phyloP scores from a whole-genome alignment of 148 eudicot species.

The Salicornia ramosissima region DNA sequence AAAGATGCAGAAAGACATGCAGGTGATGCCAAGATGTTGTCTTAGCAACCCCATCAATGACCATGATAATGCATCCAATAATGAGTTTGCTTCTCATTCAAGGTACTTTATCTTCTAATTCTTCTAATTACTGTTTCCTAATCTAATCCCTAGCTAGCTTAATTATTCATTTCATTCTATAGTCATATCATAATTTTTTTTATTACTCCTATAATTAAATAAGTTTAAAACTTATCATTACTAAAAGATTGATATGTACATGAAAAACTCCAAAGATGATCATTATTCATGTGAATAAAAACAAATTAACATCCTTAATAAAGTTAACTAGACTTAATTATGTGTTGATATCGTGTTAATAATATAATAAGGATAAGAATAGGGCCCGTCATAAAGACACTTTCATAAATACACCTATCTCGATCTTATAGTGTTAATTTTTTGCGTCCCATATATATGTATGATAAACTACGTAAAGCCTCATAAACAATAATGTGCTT shows the following conservation, averaged over 20 bases:
- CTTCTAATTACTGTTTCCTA: background rate
- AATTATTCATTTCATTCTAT: conserved; percentile 1
- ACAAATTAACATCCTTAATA: background rate
- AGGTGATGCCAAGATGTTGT: conserved; percentile 11
- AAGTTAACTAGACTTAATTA: too few species aligned
- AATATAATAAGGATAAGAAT: too few species aligned
- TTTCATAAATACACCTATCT: too few species aligned
- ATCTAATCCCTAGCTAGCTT: background rate
- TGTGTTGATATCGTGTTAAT: too few species aligned
- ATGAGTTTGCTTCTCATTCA: conserved; percentile 30
- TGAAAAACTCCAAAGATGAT: background rate
- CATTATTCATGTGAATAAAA: background rate
- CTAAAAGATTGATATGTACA: background rate
- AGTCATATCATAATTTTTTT: background rate
- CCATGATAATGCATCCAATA: conserved; percentile 4
- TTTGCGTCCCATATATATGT: too few species aligned
- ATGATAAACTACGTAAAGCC: too few species aligned
- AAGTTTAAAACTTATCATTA: background rate
- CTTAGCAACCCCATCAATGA: conserved; percentile 1
- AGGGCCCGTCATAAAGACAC: too few species aligned
- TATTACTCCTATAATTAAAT: background rate
- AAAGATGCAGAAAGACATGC: conserved; percentile 21
- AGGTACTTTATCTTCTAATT: conserved; percentile 13
- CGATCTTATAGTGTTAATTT: too few species aligned
- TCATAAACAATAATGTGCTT: too few species aligned